Conservation (phyloP, 495 filamentous ascomycete genomes). For the Aspergillus homomorphus region DNA sequence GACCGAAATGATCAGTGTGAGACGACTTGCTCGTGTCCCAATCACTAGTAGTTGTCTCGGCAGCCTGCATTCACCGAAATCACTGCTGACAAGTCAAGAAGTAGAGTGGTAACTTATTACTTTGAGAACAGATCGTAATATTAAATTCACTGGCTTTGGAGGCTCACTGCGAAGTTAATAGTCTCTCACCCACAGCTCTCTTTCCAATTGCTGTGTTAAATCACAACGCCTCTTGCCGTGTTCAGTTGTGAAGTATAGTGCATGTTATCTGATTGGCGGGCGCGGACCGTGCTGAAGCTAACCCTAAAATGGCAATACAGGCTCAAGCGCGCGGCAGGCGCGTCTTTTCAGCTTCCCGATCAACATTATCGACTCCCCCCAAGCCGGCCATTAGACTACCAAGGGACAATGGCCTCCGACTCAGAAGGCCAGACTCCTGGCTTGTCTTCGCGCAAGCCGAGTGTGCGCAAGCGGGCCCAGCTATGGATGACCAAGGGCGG, state of each 20-base stretch:
- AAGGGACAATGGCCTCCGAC: constrained; percentile 20
- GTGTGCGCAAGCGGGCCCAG: constrained; percentile 48
- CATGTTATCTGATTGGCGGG: neutral
- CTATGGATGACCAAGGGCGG: constrained; percentile 62
- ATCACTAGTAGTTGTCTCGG: neutral
- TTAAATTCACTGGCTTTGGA: no score
- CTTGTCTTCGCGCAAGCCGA: constrained; percentile 18
- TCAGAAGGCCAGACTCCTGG: constrained; percentile 18
- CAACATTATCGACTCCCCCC: neutral
- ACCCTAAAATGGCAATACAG: neutral
- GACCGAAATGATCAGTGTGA: neutral
- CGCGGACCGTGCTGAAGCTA: neutral
- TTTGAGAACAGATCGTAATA: no score
- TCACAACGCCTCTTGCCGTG: neutral
- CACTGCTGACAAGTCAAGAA: neutral
- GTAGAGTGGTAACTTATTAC: no score
- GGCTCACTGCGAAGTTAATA: no score
- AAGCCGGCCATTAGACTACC: neutral
- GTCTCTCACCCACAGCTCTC: neutral
- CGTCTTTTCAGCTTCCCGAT: neutral
- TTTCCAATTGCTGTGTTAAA: neutral
- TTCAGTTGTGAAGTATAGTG: neutral
- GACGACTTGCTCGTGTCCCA: neutral
- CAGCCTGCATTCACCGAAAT: neutral
- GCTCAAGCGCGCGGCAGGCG: neutral